A percentile compares a stretch with the other conserved stretches of the same genome.
These are phyloP conservation scores for Umbelopsis sp. DNA, from an alignment of 192 early-diverging fungal genomes.

Conservation along the genomic window DNA sequence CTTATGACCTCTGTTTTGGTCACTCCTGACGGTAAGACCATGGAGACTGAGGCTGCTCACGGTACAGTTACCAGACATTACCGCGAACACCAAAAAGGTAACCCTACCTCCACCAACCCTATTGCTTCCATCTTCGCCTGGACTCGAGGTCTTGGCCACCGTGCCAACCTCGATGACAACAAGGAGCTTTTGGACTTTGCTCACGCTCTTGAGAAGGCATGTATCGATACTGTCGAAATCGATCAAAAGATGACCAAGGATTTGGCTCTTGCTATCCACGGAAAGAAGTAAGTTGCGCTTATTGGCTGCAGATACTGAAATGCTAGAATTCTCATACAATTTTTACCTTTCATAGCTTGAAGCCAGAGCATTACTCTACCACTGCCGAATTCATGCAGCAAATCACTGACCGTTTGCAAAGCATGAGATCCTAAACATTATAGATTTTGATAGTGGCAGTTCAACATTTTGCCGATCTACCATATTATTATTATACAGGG, in stretches of 20 bases:
- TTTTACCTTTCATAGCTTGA: constrained; percentile 40
- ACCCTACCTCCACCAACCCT: constrained; percentile 95
- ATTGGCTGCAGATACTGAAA: neutral
- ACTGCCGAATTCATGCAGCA: constrained; percentile 87
- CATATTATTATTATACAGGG: no score
- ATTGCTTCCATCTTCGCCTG: constrained; percentile 96
- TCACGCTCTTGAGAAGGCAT: constrained; percentile 81
- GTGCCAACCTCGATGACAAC: constrained; percentile 88
- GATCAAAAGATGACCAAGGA: constrained; percentile 93
- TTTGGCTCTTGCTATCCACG: constrained; percentile 91
- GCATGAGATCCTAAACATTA: constrained; percentile 11
- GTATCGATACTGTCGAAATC: constrained; percentile 84
- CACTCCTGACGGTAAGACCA: constrained; percentile 89
- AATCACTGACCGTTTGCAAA: constrained; percentile 58
- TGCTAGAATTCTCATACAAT: neutral
- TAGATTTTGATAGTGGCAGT: no score
- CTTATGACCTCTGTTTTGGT: constrained; percentile 95
- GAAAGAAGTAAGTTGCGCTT: constrained; percentile 50
- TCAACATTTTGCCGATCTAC: no score
- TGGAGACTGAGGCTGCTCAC: constrained; percentile 97
- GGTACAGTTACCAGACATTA: constrained; percentile 92
- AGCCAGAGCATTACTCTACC: constrained; percentile 88
- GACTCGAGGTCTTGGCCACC: constrained; percentile 93
- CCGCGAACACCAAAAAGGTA: constrained; percentile 93
- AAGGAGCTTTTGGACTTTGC: constrained; percentile 76